Evolutionary conservation across 2,329 filamentous ascomycete species (phyloP), one percentile per base, ranked within the genome.

Genomic region (Colletotrichum sp.): DNA sequence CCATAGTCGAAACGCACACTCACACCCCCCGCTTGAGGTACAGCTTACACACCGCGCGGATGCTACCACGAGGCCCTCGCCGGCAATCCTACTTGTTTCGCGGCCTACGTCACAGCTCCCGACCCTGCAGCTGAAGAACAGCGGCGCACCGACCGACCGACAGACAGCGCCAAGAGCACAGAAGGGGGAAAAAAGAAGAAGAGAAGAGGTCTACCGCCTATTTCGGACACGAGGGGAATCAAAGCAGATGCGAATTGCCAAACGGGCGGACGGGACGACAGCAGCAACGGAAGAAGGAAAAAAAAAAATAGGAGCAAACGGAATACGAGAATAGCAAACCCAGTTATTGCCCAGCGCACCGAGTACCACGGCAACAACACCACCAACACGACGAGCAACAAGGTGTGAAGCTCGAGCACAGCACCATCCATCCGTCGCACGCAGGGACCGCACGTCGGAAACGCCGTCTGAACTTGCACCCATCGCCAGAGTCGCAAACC

Each of bases 361-460:
- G n/a, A 60, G 62, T 43, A 43, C 21, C 62, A 36, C 8, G 16
- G 28, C 38, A 64, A 64, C 15, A 38, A 21, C 64, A 66, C 30
- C 64, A 52, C 18, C 64, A 66, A 48, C 28, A 34, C 6, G 5
- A 21, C 36, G 32, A 55, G 13, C 12, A 26, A 16, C 24, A 28
- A 24, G 30, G 36, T 28, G n/a, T 18, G 21, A 30, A 43, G 30
- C 36, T 32, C 38, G 43, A 52, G 48, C 67, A 61, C 68, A n/a
- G 36, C 36, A 38, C 71, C 24, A 48, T 28, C 24, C 28, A 34
- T 28, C 32, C 15, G 16, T 48, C 18, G 18, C 43, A 48, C 73
- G 73, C 73, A 62, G 64, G 73, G 73, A 26, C 56, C 73, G 64
- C 70, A 30, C 28, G 55, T 73, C 70, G 64, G 70, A 75, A 75